Evolutionary conservation across 2,329 filamentous ascomycete species (phyloP).

Genomic region (Proliferodiscus dingleyae): DNA sequence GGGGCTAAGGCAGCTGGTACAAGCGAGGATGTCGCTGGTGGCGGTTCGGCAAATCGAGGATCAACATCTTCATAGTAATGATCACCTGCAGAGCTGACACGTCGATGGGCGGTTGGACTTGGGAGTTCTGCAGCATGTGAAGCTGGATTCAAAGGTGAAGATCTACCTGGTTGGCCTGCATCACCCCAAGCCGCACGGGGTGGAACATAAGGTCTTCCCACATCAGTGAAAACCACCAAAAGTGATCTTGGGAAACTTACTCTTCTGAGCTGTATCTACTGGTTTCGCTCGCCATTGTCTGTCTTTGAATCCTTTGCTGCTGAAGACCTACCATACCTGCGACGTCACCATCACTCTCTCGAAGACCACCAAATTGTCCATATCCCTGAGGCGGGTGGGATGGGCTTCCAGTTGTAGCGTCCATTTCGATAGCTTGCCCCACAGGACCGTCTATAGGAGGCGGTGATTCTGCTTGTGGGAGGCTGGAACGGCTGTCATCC

Average conservation of each 20-base stretch:
- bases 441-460: slow-evolving; percentile 47
- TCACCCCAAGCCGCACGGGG: slow-evolving; percentile 53
- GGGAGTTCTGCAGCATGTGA: slow-evolving; percentile 35
- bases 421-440: slow-evolving; percentile 75
- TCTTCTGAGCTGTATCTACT: slow-evolving; percentile 70
- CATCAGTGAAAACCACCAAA: no score
- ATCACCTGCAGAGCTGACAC: slow-evolving; percentile 23
- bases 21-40: slow-evolving; percentile 20
- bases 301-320: slow-evolving; percentile 44
- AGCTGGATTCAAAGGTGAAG: slow-evolving; percentile 41
- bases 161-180: slow-evolving; percentile 38
- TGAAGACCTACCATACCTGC: slow-evolving; percentile 70
- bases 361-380: slow-evolving; percentile 43
- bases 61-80: slow-evolving; percentile 92
- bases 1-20: slow-evolving; percentile 31
- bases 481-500: slow-evolving; percentile 29
- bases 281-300: slow-evolving; percentile 56
- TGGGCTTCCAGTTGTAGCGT: slow-evolving; percentile 57
- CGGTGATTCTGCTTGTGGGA: slow-evolving; percentile 59
- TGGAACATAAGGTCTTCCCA: slow-evolving; percentile 46
- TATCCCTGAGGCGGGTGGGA: slow-evolving; percentile 37
- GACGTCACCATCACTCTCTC: slow-evolving; percentile 67
- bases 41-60: slow-evolving; percentile 67
- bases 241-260: slow-evolving; percentile 57
- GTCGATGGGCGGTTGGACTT: slow-evolving; percentile 28